Evolutionary conservation across 495 filamentous ascomycete species (phyloP).

Genomic region (Lindgomyces ingoldianus): DNA sequence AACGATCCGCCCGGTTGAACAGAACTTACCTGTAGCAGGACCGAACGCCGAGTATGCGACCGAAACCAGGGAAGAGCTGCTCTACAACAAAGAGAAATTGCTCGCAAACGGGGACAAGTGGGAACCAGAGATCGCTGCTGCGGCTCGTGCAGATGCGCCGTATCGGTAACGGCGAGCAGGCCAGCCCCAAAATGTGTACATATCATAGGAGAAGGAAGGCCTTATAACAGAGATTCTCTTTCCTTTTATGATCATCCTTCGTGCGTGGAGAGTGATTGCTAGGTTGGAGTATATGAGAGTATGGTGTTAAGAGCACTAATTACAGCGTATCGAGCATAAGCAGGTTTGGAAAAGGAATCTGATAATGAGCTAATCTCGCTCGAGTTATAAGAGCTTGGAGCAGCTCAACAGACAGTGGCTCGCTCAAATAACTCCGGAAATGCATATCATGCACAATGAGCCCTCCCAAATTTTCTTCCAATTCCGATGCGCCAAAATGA

Average conservation of each 20-base stretch:
- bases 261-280: no score
- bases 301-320: neutral
- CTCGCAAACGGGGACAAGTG: conserved; percentile 92
- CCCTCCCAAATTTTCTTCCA: neutral
- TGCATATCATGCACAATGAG: neutral
- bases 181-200: conserved; percentile 21
- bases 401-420: neutral
- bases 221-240: conserved; percentile 4
- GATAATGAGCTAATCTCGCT: no score
- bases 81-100: conserved; percentile 98
- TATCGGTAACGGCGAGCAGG: conserved; percentile 41
- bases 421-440: neutral
- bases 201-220: conserved; percentile 2
- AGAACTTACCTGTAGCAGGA: conserved; percentile 49
- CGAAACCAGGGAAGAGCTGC: conserved; percentile 91
- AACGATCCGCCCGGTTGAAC: neutral
- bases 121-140: conserved; percentile 95
- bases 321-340: no score
- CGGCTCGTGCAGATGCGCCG: conserved; percentile 68
- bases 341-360: no score
- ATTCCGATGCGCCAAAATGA: neutral
- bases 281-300: neutral
- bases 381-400: no score
- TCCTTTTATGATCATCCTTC: conserved; percentile 1
- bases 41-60: conserved; percentile 98